Percentiles rank a stretch among this genome's conserved stretches.
These are phyloP conservation scores for Coniferiporia sulphurascens DNA, from an alignment of 1,284 basidiomycete species.

Conservation along the genomic window DNA sequence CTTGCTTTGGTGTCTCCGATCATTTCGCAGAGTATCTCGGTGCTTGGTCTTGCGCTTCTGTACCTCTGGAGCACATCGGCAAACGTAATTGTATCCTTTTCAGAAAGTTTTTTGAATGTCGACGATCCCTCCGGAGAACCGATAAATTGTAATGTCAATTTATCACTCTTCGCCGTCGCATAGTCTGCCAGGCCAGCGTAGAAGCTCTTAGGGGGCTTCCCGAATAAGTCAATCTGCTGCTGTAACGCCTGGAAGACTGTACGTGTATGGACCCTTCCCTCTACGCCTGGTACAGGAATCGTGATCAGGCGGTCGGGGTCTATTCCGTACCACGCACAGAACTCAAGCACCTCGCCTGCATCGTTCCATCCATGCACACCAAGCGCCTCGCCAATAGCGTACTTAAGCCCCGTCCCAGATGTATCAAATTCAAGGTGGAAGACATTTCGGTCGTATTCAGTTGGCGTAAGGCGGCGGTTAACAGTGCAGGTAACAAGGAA, in stretches of 20 bases:
- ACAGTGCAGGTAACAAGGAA: conserved; percentile 92
- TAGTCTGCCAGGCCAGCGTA: conserved; percentile 83
- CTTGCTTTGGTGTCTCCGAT: conserved; percentile 94
- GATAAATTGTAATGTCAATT: conserved; percentile 86
- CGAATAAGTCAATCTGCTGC: conserved; percentile 96
- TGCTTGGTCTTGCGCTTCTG: conserved; percentile 72
- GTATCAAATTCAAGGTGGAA: conserved; percentile 99
- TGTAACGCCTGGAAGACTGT: conserved; percentile 96
- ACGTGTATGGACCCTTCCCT: conserved; percentile 72
- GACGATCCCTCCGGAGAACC: conserved; percentile 86
- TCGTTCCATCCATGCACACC: conserved; percentile 99
- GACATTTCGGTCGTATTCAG: conserved; percentile 96
- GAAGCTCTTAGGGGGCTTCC: conserved; percentile 94
- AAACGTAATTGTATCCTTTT: conserved; percentile 94
- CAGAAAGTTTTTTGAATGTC: conserved; percentile 93
- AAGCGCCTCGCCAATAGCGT: conserved; percentile 94
- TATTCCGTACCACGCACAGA: conserved; percentile 90
- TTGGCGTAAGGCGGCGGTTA: conserved; percentile 91
- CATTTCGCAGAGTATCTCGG: conserved; percentile 83
- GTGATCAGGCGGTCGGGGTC: conserved; percentile 81
- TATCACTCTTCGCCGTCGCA: conserved; percentile 71
- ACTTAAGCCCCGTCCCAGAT: conserved; percentile 88
- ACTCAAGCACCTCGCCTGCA: conserved; percentile 80
- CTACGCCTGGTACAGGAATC: conserved; percentile 65
- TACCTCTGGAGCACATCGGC: conserved; percentile 85